phyloP scores from a whole-genome alignment of 495 filamentous ascomycete genomes.

The Penicillium ucsense region DNA sequence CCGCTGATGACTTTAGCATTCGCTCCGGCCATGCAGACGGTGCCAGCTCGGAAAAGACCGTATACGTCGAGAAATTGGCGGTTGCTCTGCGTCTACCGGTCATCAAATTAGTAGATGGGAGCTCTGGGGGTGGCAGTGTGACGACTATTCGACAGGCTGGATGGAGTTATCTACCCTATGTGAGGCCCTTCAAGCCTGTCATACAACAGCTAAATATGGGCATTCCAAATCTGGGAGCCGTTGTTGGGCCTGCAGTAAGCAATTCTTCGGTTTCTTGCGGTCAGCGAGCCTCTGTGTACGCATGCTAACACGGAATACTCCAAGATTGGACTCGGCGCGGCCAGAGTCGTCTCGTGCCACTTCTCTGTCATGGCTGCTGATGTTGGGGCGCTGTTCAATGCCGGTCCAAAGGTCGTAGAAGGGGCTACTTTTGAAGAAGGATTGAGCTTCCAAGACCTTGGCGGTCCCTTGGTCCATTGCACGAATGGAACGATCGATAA shows the following conservation, averaged over 20 bases:
- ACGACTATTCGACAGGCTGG: constrained; percentile 46
- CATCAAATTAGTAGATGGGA: constrained; percentile 54
- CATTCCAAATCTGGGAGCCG: constrained; percentile 53
- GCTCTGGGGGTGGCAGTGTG: constrained; percentile 51
- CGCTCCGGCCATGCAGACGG: constrained; percentile 55
- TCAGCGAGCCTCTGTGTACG: neutral
- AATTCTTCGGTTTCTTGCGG: neutral
- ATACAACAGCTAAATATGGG: constrained; percentile 50
- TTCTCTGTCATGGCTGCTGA: constrained; percentile 59
- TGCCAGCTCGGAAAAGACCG: constrained; percentile 44
- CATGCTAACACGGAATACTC: neutral
- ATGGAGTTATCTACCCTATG: constrained; percentile 48
- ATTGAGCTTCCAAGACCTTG: constrained; percentile 44
- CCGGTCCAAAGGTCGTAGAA: constrained; percentile 53
- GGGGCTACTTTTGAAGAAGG: constrained; percentile 53
- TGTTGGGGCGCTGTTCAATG: constrained; percentile 52
- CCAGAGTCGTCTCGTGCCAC: constrained; percentile 49
- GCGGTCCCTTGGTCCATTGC: constrained; percentile 50
- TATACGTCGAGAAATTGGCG: constrained; percentile 48
- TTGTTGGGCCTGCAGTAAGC: constrained; percentile 47
- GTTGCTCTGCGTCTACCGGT: constrained; percentile 44
- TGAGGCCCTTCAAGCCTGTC: constrained; percentile 39
- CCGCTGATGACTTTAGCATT: constrained; percentile 56
- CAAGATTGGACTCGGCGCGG: constrained; percentile 52
- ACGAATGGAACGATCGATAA: constrained; percentile 60